These are phyloP conservation scores for Claviceps digitariae DNA, from an alignment of 2,329 filamentous ascomycete genomes.

Conservation along the genomic window DNA sequence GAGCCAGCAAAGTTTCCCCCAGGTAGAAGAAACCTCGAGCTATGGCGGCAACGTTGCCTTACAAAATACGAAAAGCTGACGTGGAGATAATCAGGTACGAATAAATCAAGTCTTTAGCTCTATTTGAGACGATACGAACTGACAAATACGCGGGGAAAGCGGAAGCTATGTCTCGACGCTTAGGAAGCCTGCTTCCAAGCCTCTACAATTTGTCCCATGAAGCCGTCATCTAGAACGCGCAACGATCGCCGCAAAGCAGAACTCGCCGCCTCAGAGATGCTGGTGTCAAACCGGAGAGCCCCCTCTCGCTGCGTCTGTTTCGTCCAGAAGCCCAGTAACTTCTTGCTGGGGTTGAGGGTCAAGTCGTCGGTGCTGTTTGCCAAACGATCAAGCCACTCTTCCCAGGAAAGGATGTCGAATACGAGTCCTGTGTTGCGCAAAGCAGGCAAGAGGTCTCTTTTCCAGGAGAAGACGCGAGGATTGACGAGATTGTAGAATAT, in stretches of 20 bases:
- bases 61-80: too few species aligned
- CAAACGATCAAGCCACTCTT: slow-evolving; percentile 29
- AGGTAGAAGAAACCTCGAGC: too few species aligned
- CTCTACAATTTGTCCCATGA: background rate
- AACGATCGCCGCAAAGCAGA: background rate
- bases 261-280: background rate
- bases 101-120: too few species aligned
- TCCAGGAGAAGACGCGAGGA: slow-evolving; percentile 34
- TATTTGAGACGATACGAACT: too few species aligned
- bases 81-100: too few species aligned
- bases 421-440: slow-evolving; percentile 27
- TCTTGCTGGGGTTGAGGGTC: slow-evolving; percentile 29
- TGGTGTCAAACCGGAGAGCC: background rate
- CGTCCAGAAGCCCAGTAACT: slow-evolving; percentile 29
- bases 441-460: slow-evolving; percentile 32
- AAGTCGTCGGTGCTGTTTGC: slow-evolving; percentile 29
- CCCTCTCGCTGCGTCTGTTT: background rate
- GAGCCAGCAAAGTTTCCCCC: too few species aligned
- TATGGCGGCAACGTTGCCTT: too few species aligned
- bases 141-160: background rate
- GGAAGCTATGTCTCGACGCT: background rate
- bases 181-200: background rate
- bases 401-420: slow-evolving; percentile 28
- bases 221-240: background rate
- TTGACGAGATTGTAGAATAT: slow-evolving; percentile 36